Evolutionary conservation across 768 basidiomycete genomes (phyloP), one percentile per base, ranked within the genome.

Genomic region (Amylocystis lapponica): DNA sequence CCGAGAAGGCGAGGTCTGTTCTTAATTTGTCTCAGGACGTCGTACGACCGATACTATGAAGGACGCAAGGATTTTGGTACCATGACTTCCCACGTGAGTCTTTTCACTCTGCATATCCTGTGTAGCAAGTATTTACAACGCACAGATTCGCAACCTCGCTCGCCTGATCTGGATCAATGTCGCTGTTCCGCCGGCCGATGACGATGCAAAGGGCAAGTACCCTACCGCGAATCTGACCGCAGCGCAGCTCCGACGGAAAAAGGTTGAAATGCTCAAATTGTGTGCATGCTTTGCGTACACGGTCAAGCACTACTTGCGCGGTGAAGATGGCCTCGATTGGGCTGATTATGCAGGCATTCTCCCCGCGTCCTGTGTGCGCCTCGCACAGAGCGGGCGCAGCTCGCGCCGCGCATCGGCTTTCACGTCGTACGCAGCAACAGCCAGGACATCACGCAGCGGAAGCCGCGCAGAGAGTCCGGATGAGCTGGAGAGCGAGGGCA

Each of bases 1-100:
- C n/a, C n/a, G n/a, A n/a, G n/a, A n/a, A n/a, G n/a, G n/a, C n/a
- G n/a, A n/a, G n/a, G n/a, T 23, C 19, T 5, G 5, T 30, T 19
- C 13, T 7, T 14, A 22, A 32, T 25, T 5, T 12, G 6, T 37
- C 22, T 21, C 49, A 88, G 83, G 39, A 90, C 86, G 19, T 89
- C 86, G 7, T 92, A 90, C 53, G 86, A 91, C 54, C 81, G 87
- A 26, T 90, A 82, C 55, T 88, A 82, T 74, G 91, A 93, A 67
- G 93, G 92, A 36, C 73, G 93, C 51, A 95, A 87, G 62, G 78
- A 81, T 32, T 93, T 93, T 56, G 81, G 83, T 0, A 54, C 77
- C 7, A 60, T 94, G 43, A 78, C 75, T 10, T 75, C 88, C 12
- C 80, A 83, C 56, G 78, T 78, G 54, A 38, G n/a, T 29, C 32